Base-by-base conservation (phyloP, 2,329 filamentous ascomycete genomes). In the Colletotrichum tofieldiae region DNA sequence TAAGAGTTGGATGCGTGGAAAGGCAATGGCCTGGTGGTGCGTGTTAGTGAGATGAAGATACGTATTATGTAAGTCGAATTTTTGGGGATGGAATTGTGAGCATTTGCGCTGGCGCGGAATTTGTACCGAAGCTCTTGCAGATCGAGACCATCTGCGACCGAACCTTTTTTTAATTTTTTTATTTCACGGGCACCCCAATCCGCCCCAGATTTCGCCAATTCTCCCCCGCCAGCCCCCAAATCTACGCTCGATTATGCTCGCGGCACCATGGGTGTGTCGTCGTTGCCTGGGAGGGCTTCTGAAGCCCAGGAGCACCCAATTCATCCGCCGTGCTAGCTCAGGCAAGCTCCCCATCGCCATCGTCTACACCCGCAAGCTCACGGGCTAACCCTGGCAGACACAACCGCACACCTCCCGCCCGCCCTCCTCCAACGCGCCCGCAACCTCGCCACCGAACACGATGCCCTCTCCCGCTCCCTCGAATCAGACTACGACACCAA, bases 371-470 rank as follows among this genome's bases (percentile, higher is more conserved):
- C 60, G n/a, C 47, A 29, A 58, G 32, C 35, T 51, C 56, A 12
- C 20, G 49, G 29, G 66, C 65, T 55, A 55, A 45, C 47, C 26
- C 23, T 49, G 58, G 47, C 71, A 81, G 79, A 74, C 74, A 74
- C 75, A 60, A 76, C 78, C 76, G 77, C 77, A 45, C 76, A 78
- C 16, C 83, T 90, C 29, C 88, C 89, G 0, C 82, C 85, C 12
- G 86, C 86, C 52, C 86, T 93, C 65, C 86, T 93, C 69, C 84
- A 87, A 52, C 88, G 91, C 73, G 91, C 91, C 11, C 85, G 86
- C 41, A 84, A 84, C 71, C 82, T 93, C 55, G 84, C 89, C 0
- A 82, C 82, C 74, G 91, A 93, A 75, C 87, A 93, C 77, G 84
- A 86, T 39, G 80, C 84, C 55, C 84, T 93, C n/a, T 84, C 85